Evolutionary conservation across 192 early-diverging fungal species (phyloP).

Genomic region (Backusella liffmaniae): DNA sequence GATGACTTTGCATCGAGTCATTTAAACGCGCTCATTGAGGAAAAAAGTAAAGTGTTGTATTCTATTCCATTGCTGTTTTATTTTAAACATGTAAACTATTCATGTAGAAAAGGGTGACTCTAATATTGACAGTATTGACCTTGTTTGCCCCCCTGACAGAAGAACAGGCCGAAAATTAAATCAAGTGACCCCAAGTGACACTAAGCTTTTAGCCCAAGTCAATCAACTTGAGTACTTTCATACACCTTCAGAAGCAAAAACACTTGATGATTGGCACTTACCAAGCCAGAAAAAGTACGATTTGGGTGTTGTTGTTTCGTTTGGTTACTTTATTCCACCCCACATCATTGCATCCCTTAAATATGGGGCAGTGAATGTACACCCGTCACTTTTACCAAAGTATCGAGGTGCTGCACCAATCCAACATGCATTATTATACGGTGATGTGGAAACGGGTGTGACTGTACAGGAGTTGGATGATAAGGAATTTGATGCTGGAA

Average conservation of each 20-base stretch:
- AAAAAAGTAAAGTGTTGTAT: constrained; percentile 34
- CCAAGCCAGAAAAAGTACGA: constrained; percentile 52
- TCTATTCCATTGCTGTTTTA: constrained; percentile 13
- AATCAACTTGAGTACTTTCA: constrained; percentile 42
- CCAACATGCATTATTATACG: constrained; percentile 79
- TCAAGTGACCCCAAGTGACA: constrained; percentile 27
- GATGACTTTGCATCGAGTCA: constrained; percentile 76
- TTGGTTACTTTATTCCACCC: constrained; percentile 86
- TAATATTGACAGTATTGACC: constrained; percentile 26
- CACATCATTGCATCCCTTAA: constrained; percentile 67
- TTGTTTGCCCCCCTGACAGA: constrained; percentile 33
- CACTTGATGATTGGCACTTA: constrained; percentile 53
- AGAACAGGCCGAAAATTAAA: constrained; percentile 37
- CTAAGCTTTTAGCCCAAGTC: constrained; percentile 45
- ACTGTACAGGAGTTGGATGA: constrained; percentile 86
- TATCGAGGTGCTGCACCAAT: constrained; percentile 94
- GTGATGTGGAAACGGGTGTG: constrained; percentile 72
- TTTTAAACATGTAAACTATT: constrained; percentile 22
- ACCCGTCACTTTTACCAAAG: constrained; percentile 91
- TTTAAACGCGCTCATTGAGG: constrained; percentile 54
- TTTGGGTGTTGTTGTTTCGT: constrained; percentile 90
- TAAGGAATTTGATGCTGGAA: constrained; percentile 80
- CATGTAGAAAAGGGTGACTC: constrained; percentile 31
- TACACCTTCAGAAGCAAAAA: constrained; percentile 47
- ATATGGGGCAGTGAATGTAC: constrained; percentile 79